Percentiles rank a stretch among this genome's conserved stretches.
Evolutionary conservation across 2,329 filamentous ascomycete species (phyloP).

Genomic region (Lachnellula arida): DNA sequence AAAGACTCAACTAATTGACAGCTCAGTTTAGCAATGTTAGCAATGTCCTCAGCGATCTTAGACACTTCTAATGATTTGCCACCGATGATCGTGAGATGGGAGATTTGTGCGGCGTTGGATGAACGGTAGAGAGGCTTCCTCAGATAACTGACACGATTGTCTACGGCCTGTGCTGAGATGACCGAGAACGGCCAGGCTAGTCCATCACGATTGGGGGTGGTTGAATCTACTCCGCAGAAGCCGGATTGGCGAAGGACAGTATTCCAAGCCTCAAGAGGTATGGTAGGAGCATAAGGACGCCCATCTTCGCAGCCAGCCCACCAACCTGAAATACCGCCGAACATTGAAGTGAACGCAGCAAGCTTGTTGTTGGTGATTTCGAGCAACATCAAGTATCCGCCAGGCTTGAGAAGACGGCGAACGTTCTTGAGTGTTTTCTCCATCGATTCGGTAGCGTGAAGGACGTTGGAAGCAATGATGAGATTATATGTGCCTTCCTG

Average conservation of each 20-base stretch:
- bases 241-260: conserved; percentile 18
- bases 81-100: conserved; percentile 20
- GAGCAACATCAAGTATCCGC: conserved; percentile 27
- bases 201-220: conserved; percentile 6
- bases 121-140: conserved; percentile 24
- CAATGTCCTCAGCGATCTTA: conserved; percentile 7
- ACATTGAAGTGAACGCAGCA: conserved; percentile 25
- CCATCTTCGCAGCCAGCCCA: conserved; percentile 31
- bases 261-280: conserved; percentile 19
- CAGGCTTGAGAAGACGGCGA: conserved; percentile 29
- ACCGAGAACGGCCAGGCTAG: conserved; percentile 18
- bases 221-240: conserved; percentile 27
- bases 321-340: conserved; percentile 31
- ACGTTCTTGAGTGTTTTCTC: conserved; percentile 25
- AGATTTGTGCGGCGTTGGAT: background rate
- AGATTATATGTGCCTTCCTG: conserved; percentile 15
- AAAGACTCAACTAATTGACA: conserved; percentile 2
- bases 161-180: conserved; percentile 32
- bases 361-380: conserved; percentile 27
- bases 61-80: conserved; percentile 12
- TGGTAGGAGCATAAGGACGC: conserved; percentile 4
- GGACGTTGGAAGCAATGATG: conserved; percentile 21
- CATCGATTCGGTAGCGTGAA: conserved; percentile 25
- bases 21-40: background rate
- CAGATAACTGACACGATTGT: conserved; percentile 26